Evolutionary conservation across 495 filamentous ascomycete species (phyloP), one percentile per base, ranked within the genome.

Genomic region (Cercophora sp.): DNA sequence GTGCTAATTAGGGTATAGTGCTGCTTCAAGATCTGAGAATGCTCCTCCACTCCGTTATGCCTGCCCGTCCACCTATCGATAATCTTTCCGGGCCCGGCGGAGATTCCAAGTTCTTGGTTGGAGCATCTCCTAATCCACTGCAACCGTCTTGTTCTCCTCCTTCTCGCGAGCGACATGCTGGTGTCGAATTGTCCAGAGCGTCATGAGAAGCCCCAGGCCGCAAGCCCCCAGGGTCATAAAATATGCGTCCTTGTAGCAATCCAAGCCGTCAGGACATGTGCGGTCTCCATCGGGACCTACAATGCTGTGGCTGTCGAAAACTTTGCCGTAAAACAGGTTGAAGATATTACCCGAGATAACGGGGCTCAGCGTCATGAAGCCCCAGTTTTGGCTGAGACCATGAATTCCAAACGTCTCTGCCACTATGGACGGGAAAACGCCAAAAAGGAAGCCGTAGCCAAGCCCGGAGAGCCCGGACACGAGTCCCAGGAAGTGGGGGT

Each of bases 371-470:
- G 87, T 96, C 87, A 98, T 96, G 57, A 83, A 85, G 26, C 93
- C 93, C 89, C 92, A 98, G 68, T 95, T 95, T 66, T 88, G 85
- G 57, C 80, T 85, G 16, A 98, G 75, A n/a, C 93, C 91, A 53
- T 82, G 75, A 31, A 96, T 83, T 23, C 94, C 93, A 65, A 98
- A 98, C 2, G 86, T 84, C 62, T 97, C 91, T 10, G 91, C 87
- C 3, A 91, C 86, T 42, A 98, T 82, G 1, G 94, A 88, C 8
- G 93, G 94, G 71, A 87, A 96, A 47, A 95, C 90, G 58, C 94
- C 93, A 63, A 96, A 97, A 2, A 97, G 77, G 59, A 96, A 89
- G 0, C 93, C 93, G 70, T 98, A 98, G 4, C 84, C 93, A 5
- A 97, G 74, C 10, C 93, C 93, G 4, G 86, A 95, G 35, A 96